Conservation (phyloP, 176 grass and related monocot species). For the Ampelocalamus luodianensis region DNA sequence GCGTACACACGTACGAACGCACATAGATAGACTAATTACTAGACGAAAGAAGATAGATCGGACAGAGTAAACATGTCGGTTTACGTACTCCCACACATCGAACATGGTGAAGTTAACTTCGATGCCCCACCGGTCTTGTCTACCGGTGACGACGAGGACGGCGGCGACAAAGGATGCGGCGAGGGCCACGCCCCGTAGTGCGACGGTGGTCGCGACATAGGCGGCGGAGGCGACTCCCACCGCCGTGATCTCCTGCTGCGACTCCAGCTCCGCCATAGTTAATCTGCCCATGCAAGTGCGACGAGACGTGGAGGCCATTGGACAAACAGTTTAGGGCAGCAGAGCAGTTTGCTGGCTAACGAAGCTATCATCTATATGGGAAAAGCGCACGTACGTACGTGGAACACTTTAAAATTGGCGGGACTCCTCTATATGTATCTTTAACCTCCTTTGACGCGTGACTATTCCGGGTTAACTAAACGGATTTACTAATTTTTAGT, state of each 20-base stretch:
- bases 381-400: too few relatives aligned
- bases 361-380: too few relatives aligned
- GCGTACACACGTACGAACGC: background rate
- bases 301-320: background rate
- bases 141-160: slow-evolving; percentile 39
- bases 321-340: too few relatives aligned
- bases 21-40: background rate
- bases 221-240: background rate
- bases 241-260: slow-evolving; percentile 14
- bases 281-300: background rate
- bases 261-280: slow-evolving; percentile 38
- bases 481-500: too few relatives aligned
- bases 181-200: slow-evolving; percentile 21
- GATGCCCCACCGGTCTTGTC: slow-evolving; percentile 51
- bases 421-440: too few relatives aligned
- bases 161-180: slow-evolving; percentile 44
- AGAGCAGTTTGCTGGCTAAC: too few relatives aligned
- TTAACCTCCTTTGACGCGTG: too few relatives aligned
- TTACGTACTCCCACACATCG: slow-evolving; percentile 48
- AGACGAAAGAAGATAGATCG: background rate
- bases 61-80: background rate
- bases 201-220: background rate
- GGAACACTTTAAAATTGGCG: too few relatives aligned
- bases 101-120: slow-evolving; percentile 47
- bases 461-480: too few relatives aligned